phyloP scores from a whole-genome alignment of 306 rosid species.

The Cucurbita pepo region DNA sequence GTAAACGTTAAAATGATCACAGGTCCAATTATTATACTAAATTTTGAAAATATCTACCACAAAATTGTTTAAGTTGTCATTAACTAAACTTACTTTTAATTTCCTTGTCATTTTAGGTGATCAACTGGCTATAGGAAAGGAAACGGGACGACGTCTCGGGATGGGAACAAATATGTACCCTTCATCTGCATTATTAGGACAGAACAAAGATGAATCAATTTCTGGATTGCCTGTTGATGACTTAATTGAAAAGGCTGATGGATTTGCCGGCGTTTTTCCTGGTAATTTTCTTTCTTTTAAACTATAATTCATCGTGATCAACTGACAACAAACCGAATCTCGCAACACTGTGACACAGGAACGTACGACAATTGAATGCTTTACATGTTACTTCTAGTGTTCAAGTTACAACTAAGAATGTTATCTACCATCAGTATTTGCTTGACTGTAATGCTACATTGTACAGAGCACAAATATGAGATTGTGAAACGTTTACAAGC shows the following conservation, averaged over 20 bases:
- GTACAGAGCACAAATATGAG: slow-evolving; percentile 74
- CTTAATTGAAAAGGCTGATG: slow-evolving; percentile 71
- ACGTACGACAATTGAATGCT: not conserved
- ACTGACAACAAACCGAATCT: not conserved
- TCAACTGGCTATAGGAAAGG: slow-evolving; percentile 77
- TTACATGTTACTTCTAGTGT: not conserved
- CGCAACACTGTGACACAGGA: not conserved
- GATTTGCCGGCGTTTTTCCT: slow-evolving; percentile 80
- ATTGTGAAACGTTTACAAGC: slow-evolving; percentile 71
- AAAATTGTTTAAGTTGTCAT: not conserved
- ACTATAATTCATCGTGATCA: not conserved
- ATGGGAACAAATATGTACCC: slow-evolving; percentile 95
- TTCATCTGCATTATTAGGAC: slow-evolving; percentile 56
- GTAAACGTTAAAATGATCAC: slow-evolving; percentile 84
- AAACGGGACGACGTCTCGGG: slow-evolving; percentile 76
- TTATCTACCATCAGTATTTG: not conserved
- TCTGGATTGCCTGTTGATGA: slow-evolving; percentile 70
- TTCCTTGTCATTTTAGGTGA: slow-evolving; percentile 32
- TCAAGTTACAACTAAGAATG: not conserved
- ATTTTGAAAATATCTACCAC: not conserved
- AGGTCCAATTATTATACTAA: slow-evolving; percentile 20
- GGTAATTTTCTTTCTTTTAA: slow-evolving; percentile 21
- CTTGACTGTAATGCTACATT: not conserved
- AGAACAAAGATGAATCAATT: slow-evolving; percentile 43
- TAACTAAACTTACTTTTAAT: not conserved